These are phyloP conservation scores for Geranomyces variabilis DNA, from an alignment of 192 early-diverging fungal species.

Conservation along the genomic window DNA sequence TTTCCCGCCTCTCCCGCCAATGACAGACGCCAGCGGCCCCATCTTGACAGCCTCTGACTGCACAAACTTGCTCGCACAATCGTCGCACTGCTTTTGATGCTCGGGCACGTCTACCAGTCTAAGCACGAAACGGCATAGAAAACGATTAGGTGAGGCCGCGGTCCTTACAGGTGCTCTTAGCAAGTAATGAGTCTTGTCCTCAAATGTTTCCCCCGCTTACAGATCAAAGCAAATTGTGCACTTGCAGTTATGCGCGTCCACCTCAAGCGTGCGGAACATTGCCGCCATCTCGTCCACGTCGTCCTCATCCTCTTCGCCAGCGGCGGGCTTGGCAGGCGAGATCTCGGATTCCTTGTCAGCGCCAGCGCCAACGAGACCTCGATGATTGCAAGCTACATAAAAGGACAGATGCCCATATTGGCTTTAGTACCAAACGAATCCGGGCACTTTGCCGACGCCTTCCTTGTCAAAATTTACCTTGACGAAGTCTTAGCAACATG, in stretches of 20 bases:
- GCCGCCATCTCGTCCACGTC: conserved; percentile 33
- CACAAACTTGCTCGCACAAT: conserved; percentile 22
- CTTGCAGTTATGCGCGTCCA: conserved; percentile 9
- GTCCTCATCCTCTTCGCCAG: conserved; percentile 12
- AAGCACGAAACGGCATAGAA: no score
- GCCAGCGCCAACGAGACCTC: conserved; percentile 15
- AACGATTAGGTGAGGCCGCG: no score
- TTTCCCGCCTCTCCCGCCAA: not conserved
- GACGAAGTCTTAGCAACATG: conserved; percentile 35
- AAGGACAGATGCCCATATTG: not conserved
- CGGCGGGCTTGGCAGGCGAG: conserved; percentile 12
- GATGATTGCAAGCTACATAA: conserved; percentile 27
- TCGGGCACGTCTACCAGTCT: conserved; percentile 1
- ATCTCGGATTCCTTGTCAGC: conserved; percentile 26
- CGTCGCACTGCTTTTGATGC: conserved; percentile 20
- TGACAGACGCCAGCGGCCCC: not conserved
- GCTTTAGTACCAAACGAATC: not conserved
- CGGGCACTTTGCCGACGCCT: not conserved
- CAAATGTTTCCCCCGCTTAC: conserved; percentile 8
- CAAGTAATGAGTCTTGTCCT: not conserved
- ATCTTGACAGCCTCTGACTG: conserved; percentile 2
- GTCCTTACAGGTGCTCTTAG: no score
- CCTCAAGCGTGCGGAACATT: conserved; percentile 28
- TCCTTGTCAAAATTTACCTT: conserved; percentile 10
- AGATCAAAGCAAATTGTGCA: conserved; percentile 36